phyloP scores from a whole-genome alignment of 2,329 filamentous ascomycete species.

The Neobulgaria alba region DNA sequence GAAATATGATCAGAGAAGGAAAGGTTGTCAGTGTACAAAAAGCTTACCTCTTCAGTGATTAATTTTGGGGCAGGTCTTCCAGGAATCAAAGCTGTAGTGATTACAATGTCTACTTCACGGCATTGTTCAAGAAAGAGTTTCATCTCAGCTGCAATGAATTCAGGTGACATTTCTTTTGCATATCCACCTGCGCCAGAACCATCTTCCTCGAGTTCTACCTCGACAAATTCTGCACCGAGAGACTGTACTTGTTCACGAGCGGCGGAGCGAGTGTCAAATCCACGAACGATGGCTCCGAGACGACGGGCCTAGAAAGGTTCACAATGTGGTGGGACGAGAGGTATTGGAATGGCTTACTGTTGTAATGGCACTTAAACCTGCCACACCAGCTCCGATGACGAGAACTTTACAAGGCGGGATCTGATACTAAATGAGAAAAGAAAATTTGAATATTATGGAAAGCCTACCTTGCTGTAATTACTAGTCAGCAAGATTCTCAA shows the following conservation, averaged over 20 bases:
- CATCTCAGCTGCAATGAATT: slow-evolving; percentile 90
- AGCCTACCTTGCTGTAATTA: slow-evolving; percentile 23
- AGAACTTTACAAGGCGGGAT: slow-evolving; percentile 86
- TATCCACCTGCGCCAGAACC: slow-evolving; percentile 80
- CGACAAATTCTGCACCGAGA: slow-evolving; percentile 80
- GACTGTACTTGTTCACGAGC: slow-evolving; percentile 86
- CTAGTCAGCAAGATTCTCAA: slow-evolving; percentile 19
- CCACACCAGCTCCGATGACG: slow-evolving; percentile 84
- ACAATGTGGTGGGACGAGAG: too few relatives aligned
- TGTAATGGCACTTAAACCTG: slow-evolving; percentile 79
- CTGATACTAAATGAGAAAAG: slow-evolving; percentile 35
- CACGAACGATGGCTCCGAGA: slow-evolving; percentile 81
- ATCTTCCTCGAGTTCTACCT: slow-evolving; percentile 78
- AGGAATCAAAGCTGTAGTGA: slow-evolving; percentile 87
- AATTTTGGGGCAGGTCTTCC: slow-evolving; percentile 75
- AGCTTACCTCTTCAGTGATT: slow-evolving; percentile 58
- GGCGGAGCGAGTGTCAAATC: slow-evolving; percentile 85
- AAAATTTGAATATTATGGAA: slow-evolving; percentile 1
- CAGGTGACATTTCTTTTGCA: slow-evolving; percentile 89
- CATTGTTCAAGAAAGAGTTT: slow-evolving; percentile 84
- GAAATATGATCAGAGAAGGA: slow-evolving; percentile 34
- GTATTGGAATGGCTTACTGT: slow-evolving; percentile 40
- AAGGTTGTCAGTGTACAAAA: too few relatives aligned
- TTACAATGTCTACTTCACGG: slow-evolving; percentile 82
- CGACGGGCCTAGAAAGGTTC: slow-evolving; percentile 50